Evolutionary conservation across 768 basidiomycete species (phyloP).

Genomic region (Suillus plorans): DNA sequence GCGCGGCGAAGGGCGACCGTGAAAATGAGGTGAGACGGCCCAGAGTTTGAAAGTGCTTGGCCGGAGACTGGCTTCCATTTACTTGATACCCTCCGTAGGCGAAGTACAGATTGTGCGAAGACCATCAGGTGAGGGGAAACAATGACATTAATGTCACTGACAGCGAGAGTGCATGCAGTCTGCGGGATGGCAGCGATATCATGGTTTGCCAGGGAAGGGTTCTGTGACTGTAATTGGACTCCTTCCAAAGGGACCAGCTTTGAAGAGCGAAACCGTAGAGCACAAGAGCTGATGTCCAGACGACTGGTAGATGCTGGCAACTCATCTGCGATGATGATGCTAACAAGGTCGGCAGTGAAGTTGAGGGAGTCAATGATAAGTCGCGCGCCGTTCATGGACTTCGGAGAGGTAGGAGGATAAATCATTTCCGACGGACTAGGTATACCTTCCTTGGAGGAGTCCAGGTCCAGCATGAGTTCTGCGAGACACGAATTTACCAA

Average conservation of each 20-base stretch:
- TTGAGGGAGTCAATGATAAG: conserved; percentile 17
- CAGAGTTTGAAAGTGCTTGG: conserved; percentile 1
- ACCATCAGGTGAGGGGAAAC: conserved; percentile 60
- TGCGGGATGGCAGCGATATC: conserved; percentile 15
- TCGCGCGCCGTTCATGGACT: conserved; percentile 5
- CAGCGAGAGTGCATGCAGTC: conserved; percentile 32
- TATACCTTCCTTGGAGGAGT: conserved; percentile 33
- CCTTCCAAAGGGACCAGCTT: conserved; percentile 8
- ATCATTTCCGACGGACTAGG: conserved; percentile 24
- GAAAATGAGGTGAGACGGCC: conserved; percentile 34
- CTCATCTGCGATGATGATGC: not conserved
- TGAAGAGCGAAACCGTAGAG: conserved; percentile 22
- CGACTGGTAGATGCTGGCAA: conserved; percentile 22
- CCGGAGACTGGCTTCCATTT: not conserved
- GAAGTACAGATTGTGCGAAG: conserved; percentile 56
- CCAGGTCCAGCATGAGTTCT: conserved; percentile 42
- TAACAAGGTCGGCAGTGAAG: conserved; percentile 16
- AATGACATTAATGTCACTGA: conserved; percentile 41
- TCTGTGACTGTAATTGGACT: conserved; percentile 15
- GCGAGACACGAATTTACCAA: conserved; percentile 40
- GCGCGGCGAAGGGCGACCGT: conserved; percentile 43
- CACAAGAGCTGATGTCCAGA: conserved; percentile 5
- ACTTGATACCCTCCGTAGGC: conserved; percentile 42
- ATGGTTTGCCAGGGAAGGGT: conserved; percentile 12
- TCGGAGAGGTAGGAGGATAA: conserved; percentile 10